Conservation (phyloP, 257 asterid species). For the Gentiana dahurica region DNA sequence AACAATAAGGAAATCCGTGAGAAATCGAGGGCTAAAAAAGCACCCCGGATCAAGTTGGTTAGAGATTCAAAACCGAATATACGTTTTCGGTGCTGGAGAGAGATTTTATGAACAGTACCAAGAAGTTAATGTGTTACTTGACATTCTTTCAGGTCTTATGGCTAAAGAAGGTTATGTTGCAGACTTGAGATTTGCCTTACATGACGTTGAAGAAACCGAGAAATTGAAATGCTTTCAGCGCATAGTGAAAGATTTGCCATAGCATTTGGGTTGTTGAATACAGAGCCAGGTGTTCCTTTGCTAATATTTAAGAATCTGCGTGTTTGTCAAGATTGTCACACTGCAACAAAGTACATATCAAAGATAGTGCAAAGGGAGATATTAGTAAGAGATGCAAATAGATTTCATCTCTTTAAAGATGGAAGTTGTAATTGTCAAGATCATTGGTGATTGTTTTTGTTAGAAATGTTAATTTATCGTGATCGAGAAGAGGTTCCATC, state of each 20-base stretch:
- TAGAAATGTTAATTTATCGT: background rate
- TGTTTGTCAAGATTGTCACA: slow-evolving; percentile 65
- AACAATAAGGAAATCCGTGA: slow-evolving; percentile 39
- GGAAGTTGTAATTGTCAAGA: slow-evolving; percentile 57
- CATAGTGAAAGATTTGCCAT: slow-evolving; percentile 57
- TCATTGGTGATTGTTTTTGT: slow-evolving; percentile 29
- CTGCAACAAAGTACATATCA: slow-evolving; percentile 44
- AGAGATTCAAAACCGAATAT: slow-evolving; percentile 37
- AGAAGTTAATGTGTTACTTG: slow-evolving; percentile 29
- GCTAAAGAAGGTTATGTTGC: slow-evolving; percentile 51
- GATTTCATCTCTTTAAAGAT: slow-evolving; percentile 51
- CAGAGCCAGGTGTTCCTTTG: slow-evolving; percentile 43
- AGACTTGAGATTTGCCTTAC: slow-evolving; percentile 35
- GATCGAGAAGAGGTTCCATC: background rate
- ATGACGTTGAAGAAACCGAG: slow-evolving; percentile 45
- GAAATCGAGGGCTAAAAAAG: slow-evolving; percentile 46
- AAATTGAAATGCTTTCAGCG: slow-evolving; percentile 36
- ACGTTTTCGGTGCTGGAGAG: slow-evolving; percentile 37
- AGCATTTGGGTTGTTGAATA: slow-evolving; percentile 41
- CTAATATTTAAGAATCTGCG: slow-evolving; percentile 54
- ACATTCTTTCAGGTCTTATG: slow-evolving; percentile 28
- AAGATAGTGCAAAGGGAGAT: slow-evolving; percentile 43
- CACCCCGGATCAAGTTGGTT: slow-evolving; percentile 72
- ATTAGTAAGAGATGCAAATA: slow-evolving; percentile 50
- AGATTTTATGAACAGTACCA: slow-evolving; percentile 24